Conservation (phyloP, 208 protist species). For the Herpetomonas samuelpessoai region DNA sequence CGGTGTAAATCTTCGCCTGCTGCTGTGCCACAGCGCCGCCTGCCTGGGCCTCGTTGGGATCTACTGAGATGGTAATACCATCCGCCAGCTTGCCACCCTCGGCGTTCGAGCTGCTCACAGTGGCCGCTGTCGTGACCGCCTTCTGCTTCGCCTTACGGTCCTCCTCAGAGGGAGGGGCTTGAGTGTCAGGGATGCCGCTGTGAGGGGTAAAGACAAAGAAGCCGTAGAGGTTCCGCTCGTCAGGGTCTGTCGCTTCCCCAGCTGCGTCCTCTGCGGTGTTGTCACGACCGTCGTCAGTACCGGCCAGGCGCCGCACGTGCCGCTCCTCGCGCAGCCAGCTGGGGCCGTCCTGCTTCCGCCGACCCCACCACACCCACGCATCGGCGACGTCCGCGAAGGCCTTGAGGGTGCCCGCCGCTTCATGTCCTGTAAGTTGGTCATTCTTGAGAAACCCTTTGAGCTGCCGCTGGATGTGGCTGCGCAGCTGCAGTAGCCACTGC, state of each 20-base stretch:
- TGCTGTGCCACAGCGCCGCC: not conserved
- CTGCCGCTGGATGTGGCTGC: conserved; percentile 34
- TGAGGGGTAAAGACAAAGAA: conserved; percentile 28
- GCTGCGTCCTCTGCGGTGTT: not conserved
- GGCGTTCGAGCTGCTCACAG: conserved; percentile 9
- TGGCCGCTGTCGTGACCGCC: conserved; percentile 12
- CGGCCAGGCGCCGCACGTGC: not conserved
- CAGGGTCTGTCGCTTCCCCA: conserved; percentile 2
- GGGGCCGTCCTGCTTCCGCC: conserved; percentile 28
- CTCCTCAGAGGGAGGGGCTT: conserved; percentile 6
- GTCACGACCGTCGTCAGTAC: not conserved
- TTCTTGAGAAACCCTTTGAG: conserved; percentile 26
- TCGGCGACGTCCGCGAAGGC: conserved; percentile 32
- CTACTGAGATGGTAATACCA: not conserved
- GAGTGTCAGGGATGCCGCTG: conserved; percentile 10
- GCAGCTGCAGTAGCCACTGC: conserved; percentile 67
- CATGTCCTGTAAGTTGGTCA: not conserved
- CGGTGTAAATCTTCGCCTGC: conserved; percentile 37
- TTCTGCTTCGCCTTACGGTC: not conserved
- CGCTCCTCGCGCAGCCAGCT: conserved; percentile 84
- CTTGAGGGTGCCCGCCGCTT: not conserved
- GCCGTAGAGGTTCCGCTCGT: conserved; percentile 25
- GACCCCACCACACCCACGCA: conserved; percentile 79
- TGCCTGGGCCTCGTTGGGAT: not conserved
- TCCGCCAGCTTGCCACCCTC: conserved; percentile 6